phyloP scores from a whole-genome alignment of 192 early-diverging fungal species.

The Coemansia sp. region DNA sequence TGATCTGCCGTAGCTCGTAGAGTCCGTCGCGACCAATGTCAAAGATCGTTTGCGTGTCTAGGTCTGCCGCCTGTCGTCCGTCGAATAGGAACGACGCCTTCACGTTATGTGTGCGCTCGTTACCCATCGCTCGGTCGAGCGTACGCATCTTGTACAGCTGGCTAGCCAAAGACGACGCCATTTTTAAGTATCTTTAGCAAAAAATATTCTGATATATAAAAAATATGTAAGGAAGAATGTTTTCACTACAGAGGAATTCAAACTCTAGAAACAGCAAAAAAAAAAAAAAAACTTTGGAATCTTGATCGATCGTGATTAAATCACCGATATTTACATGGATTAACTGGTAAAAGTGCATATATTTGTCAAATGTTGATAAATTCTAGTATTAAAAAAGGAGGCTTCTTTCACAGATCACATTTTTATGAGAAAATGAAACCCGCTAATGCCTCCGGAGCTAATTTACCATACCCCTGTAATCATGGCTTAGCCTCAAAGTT shows the following conservation, averaged over 20 bases:
- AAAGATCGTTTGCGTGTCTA: conserved; percentile 86
- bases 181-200: conserved; percentile 20
- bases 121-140: conserved; percentile 61
- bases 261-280: not conserved
- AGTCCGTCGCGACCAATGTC: conserved; percentile 82
- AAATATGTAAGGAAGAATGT: not conserved
- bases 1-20: conserved; percentile 68
- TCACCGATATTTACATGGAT: not conserved
- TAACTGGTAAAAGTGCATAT: not conserved
- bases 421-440: no score
- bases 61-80: conserved; percentile 80
- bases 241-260: not conserved
- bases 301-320: not conserved
- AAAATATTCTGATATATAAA: conserved; percentile 4
- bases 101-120: conserved; percentile 60
- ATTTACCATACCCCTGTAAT: no score
- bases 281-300: not conserved
- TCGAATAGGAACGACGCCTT: conserved; percentile 83
- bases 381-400: not conserved
- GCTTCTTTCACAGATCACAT: no score
- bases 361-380: not conserved
- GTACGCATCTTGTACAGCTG: conserved; percentile 69
- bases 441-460: no score
- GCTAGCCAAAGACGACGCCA: conserved; percentile 65
- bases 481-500: no score